Conservation (phyloP, 768 basidiomycete genomes). For the Fomitopsis serialis region DNA sequence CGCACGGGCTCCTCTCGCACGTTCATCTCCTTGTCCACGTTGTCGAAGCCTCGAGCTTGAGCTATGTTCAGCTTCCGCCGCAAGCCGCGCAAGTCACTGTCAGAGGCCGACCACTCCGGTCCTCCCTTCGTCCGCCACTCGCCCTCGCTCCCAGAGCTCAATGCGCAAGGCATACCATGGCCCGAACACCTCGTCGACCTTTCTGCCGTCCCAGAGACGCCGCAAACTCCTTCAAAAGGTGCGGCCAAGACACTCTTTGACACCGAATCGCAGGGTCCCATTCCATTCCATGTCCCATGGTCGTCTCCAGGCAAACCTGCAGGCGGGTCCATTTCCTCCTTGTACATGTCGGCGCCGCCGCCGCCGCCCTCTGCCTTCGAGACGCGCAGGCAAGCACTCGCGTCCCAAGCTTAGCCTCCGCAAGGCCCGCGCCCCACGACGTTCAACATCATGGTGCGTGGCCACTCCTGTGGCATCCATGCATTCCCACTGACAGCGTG, state of each 20-base stretch:
- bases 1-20: neutral
- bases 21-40: neutral
- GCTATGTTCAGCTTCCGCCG: conserved; percentile 70
- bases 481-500: no score
- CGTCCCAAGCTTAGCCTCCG: conserved; percentile 50
- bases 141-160: conserved; percentile 76
- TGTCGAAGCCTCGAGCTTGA: neutral
- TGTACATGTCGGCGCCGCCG: conserved; percentile 65
- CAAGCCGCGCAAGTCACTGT: conserved; percentile 52
- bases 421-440: conserved; percentile 65
- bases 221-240: conserved; percentile 47
- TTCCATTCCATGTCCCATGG: conserved; percentile 84
- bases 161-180: conserved; percentile 75
- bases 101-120: conserved; percentile 35
- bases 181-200: conserved; percentile 79
- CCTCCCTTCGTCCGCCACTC: conserved; percentile 57
- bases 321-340: conserved; percentile 54
- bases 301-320: conserved; percentile 17
- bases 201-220: conserved; percentile 45
- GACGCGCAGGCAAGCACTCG: conserved; percentile 36
- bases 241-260: conserved; percentile 66
- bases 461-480: neutral
- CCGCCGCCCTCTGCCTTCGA: conserved; percentile 60
- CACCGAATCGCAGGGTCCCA: conserved; percentile 44
- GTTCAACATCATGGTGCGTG: conserved; percentile 79